A percentile compares a stretch with the other conserved stretches of the same genome.
These are phyloP conservation scores for Hymenoscyphus repandus DNA, from an alignment of 2,329 filamentous ascomycete genomes.

Conservation along the genomic window DNA sequence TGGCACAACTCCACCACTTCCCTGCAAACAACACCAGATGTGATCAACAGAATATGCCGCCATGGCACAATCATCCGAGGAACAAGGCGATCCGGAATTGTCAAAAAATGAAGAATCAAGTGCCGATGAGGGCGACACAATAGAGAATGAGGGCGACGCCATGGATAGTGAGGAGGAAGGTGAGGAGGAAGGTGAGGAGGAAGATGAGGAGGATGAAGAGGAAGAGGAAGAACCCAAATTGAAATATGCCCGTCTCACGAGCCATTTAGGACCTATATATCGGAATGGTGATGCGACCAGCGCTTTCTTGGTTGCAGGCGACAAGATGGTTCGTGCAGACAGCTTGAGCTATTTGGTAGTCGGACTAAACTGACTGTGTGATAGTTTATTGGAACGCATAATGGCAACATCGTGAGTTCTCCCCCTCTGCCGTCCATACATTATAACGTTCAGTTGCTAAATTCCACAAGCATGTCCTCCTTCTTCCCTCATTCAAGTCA, in stretches of 20 bases:
- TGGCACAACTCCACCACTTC: slow-evolving; percentile 6
- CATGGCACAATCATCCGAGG: slow-evolving; percentile 30
- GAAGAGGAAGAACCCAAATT: slow-evolving; percentile 92
- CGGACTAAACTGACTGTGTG: slow-evolving; percentile 30
- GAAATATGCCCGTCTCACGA: slow-evolving; percentile 87
- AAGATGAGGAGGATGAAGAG: slow-evolving; percentile 71
- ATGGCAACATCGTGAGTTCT: slow-evolving; percentile 80
- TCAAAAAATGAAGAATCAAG: slow-evolving; percentile 18
- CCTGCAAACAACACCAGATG: slow-evolving; percentile 28
- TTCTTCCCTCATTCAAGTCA: slow-evolving; percentile 74
- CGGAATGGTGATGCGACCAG: slow-evolving; percentile 94
- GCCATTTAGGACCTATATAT: slow-evolving; percentile 74
- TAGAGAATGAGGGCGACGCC: slow-evolving; percentile 23
- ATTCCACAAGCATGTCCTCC: slow-evolving; percentile 67
- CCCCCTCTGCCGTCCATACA: neutral
- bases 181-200: too few species aligned
- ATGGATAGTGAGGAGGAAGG: slow-evolving; percentile 46
- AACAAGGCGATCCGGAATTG: slow-evolving; percentile 24
- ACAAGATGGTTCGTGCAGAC: slow-evolving; percentile 76
- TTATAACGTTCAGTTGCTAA: neutral
- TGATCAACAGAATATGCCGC: slow-evolving; percentile 26
- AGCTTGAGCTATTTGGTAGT: neutral
- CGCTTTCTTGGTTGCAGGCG: slow-evolving; percentile 80
- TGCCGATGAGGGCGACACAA: slow-evolving; percentile 17
- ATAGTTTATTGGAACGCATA: slow-evolving; percentile 88